Base-by-base conservation (phyloP, 495 filamentous ascomycete genomes). In the Letharia columbiana region DNA sequence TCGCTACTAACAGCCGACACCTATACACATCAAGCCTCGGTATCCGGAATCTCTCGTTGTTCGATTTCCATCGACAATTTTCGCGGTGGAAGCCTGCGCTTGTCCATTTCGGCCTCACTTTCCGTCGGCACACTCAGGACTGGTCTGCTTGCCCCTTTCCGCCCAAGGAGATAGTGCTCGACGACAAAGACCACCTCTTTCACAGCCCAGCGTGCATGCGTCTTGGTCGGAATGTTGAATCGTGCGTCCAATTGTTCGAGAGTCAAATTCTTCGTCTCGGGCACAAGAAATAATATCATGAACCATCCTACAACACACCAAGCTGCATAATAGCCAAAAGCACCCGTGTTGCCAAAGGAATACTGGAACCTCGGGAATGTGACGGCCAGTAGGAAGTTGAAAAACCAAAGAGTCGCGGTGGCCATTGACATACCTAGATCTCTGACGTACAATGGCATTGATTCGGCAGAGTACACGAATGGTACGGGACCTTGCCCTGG, bases 321-420 rank as follows among this genome's bases (percentile, higher is more conserved):
- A 17, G 75, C 83, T 2, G 84, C 85, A 71, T 88, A 89, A 76
- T 83, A 85, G n/a, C 80, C 78, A 71, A 85, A 86, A 4, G 82
- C 83, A 15, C 84, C 85, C 47, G 81, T 79, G 3, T 83, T 76
- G 20, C 77, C 79, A 65, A 88, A 81, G 8, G 79, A 75, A 2
- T 69, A 68, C 39, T 77, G 67, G 20, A 88, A 73, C 31, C 72
- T 70, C 0, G 84, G 84, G 76, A 83, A 86, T 0, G 85, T 86
- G 28, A 88, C 77, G 20, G 80, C 81, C 0, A 88, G 75, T 57
- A 86, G 77, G 65, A 82, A 82, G 54, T 80, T 81, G 64, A 81
- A 81, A 60, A 76, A 77, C 80, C 80, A 82, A 1, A 73, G 76
- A 28, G 65, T 68, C 3, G 71, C 66, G 8, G 68, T 70, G 12